Conservation (phyloP, 2,329 filamentous ascomycete genomes). For the Penicillium thymicola region DNA sequence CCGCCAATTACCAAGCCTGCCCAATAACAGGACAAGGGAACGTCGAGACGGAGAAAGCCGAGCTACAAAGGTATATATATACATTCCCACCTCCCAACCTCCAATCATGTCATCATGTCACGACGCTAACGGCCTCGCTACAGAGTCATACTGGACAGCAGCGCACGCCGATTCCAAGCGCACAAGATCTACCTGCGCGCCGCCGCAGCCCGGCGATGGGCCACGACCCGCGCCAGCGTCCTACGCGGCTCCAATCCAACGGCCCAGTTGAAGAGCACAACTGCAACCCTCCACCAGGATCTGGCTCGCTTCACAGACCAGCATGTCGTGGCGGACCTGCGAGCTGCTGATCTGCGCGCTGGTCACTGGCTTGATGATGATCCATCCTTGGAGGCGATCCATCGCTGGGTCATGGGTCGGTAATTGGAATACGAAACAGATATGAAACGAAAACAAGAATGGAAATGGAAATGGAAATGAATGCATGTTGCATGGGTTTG, state of each 20-base stretch:
- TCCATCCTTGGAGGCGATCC: slow-evolving; percentile 53
- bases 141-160: slow-evolving; percentile 60
- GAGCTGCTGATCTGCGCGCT: slow-evolving; percentile 53
- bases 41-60: slow-evolving; percentile 54
- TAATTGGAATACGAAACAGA: slow-evolving; percentile 9
- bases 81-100: not conserved
- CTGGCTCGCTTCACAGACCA: slow-evolving; percentile 56
- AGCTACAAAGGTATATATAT: slow-evolving; percentile 51
- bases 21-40: slow-evolving; percentile 43
- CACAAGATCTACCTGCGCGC: slow-evolving; percentile 60
- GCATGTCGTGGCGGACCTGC: slow-evolving; percentile 54
- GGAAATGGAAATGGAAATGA: not conserved
- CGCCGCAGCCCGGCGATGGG: slow-evolving; percentile 58
- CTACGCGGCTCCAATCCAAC: slow-evolving; percentile 51
- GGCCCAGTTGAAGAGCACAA: slow-evolving; percentile 48
- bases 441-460: not conserved
- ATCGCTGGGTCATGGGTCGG: slow-evolving; percentile 43
- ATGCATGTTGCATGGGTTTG: slow-evolving; percentile 4
- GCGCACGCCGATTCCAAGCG: slow-evolving; percentile 58
- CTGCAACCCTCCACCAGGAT: slow-evolving; percentile 49
- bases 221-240: slow-evolving; percentile 51
- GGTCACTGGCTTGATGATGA: slow-evolving; percentile 63
- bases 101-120: not conserved
- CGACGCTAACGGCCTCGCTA: slow-evolving; percentile 10
- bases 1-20: slow-evolving; percentile 50